Evolutionary conservation across 73 alveolate species (phyloP).

Genomic region (Paramecium tetraurelia): DNA sequence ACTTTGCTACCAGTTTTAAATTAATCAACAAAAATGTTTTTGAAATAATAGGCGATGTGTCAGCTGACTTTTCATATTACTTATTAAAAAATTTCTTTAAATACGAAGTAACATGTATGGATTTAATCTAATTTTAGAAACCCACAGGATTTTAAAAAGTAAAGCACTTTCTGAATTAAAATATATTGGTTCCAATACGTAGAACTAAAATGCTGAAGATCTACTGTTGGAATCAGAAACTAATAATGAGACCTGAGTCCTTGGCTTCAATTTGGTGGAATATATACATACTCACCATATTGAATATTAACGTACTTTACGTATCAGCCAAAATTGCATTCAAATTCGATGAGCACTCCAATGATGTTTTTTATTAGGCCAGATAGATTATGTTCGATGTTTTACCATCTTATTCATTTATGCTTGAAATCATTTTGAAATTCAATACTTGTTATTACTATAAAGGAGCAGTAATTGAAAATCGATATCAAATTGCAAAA

Average conservation of each 20-base stretch:
- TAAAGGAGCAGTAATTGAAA: constrained; percentile 32
- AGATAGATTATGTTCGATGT: neutral
- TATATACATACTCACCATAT: neutral
- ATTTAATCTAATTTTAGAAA: neutral
- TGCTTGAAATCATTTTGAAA: neutral
- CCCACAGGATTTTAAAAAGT: neutral
- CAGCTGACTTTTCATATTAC: constrained; percentile 11
- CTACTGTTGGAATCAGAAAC: neutral
- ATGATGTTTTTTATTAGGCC: neutral
- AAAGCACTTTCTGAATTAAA: neutral
- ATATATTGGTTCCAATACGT: neutral
- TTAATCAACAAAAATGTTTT: neutral
- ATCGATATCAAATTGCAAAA: neutral
- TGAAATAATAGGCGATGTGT: constrained; percentile 16
- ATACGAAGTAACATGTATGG: neutral
- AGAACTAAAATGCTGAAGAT: neutral
- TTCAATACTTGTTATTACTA: constrained; percentile 7
- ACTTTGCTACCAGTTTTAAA: constrained; percentile 25
- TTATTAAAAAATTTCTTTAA: constrained; percentile 1
- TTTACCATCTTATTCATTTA: constrained; percentile 35
- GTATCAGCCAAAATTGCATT: constrained; percentile 27
- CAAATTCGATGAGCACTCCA: neutral
- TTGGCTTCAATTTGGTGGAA: constrained; percentile 15
- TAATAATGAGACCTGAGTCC: constrained; percentile 36
- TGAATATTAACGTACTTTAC: neutral